Evolutionary conservation across 106 monocot species (phyloP).

Genomic region (Posidonia australis): DNA sequence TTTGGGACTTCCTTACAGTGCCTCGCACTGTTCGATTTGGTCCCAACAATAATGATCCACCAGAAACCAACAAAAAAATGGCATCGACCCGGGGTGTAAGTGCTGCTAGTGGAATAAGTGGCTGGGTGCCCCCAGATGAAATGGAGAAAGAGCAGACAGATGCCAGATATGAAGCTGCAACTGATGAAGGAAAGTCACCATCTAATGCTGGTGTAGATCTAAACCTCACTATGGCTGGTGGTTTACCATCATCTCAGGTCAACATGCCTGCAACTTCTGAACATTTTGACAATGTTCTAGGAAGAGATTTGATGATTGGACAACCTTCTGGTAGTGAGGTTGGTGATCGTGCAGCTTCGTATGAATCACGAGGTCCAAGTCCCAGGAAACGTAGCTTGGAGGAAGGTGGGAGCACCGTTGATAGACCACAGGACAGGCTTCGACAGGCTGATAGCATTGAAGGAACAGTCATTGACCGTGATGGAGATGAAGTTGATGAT

Average conservation of each 20-base stretch:
- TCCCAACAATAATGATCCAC: constrained; percentile 31
- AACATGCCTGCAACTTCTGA: constrained; percentile 30
- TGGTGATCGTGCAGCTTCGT: constrained; percentile 93
- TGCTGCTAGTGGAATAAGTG: constrained; percentile 90
- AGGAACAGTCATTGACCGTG: constrained; percentile 82
- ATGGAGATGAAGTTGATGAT: constrained; percentile 87
- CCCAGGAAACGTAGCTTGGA: constrained; percentile 71
- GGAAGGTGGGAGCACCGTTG: constrained; percentile 97
- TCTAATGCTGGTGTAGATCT: constrained; percentile 79
- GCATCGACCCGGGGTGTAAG: constrained; percentile 61
- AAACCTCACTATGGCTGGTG: constrained; percentile 76
- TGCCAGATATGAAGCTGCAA: constrained; percentile 53
- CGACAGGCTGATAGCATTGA: constrained; percentile 83
- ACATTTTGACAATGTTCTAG: constrained; percentile 53
- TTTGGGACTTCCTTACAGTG: constrained; percentile 62
- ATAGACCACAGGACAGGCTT: constrained; percentile 67
- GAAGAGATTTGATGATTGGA: constrained; percentile 84
- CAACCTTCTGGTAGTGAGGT: constrained; percentile 98
- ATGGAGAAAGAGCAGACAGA: constrained; percentile 47
- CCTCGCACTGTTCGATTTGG: constrained; percentile 46
- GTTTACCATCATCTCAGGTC: constrained; percentile 49
- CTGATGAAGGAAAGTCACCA: constrained; percentile 49
- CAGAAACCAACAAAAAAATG: constrained; percentile 49
- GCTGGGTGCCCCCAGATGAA: constrained; percentile 45
- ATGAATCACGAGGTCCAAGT: constrained; percentile 94